Conservation (phyloP, 1,139 yeast genomes). For the Candida glucosophila region DNA sequence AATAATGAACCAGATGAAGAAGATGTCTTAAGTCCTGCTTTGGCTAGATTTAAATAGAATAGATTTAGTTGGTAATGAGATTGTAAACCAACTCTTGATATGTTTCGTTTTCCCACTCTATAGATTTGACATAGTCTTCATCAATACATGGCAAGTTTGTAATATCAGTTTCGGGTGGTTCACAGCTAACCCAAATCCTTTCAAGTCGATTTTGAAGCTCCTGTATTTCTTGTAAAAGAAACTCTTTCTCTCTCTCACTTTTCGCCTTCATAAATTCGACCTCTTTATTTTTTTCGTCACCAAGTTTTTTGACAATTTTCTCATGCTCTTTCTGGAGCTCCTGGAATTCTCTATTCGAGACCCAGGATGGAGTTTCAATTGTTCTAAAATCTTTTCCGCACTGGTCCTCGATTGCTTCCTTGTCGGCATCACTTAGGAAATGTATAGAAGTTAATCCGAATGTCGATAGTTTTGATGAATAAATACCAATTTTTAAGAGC, state of each 20-base stretch:
- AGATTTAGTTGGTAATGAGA: conserved; percentile 5
- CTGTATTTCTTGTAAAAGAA: conserved; percentile 1
- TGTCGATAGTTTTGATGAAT: conserved; percentile 13
- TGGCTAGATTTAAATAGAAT: conserved; percentile 42
- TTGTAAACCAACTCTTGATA: conserved; percentile 10
- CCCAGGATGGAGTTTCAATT: conserved; percentile 2
- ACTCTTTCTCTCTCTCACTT: conserved; percentile 2
- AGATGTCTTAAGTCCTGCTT: conserved; percentile 47
- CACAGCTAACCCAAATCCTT: too few species aligned
- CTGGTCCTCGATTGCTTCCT: conserved; percentile 7
- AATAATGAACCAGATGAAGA: conserved; percentile 46
- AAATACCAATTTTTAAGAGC: conserved; percentile 13
- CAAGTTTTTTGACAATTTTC: conserved; percentile 1
- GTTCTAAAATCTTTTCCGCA: conserved; percentile 5
- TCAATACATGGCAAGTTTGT: conserved; percentile 5
- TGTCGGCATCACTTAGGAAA: conserved; percentile 11
- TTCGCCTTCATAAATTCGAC: conserved; percentile 4
- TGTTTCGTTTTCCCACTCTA: conserved; percentile 16
- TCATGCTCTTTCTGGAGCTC: conserved; percentile 2
- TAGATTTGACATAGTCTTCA: conserved; percentile 11
- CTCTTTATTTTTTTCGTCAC: conserved; percentile 4
- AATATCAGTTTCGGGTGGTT: not conserved
- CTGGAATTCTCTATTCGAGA: not conserved
- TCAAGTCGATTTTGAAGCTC: too few species aligned
- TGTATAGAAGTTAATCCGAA: conserved; percentile 13